Evolutionary conservation across 163 green algal species (phyloP), one percentile per base, ranked within the genome.

Genomic region (Scenedesmus sp.): DNA sequence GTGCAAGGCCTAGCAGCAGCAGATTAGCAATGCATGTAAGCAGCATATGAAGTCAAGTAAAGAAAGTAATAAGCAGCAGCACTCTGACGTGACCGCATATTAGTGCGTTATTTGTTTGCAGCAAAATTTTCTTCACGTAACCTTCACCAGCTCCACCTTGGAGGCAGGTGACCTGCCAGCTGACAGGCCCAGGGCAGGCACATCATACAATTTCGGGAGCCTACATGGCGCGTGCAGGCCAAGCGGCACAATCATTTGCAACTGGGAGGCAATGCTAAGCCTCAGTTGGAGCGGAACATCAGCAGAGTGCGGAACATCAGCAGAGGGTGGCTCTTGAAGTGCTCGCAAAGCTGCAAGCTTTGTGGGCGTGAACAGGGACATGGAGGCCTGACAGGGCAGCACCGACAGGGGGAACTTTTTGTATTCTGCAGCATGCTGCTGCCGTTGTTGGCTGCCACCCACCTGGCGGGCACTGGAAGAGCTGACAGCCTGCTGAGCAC

Each of bases 401-500:
- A 40, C 65, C 4, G 40, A 16, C 30, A 40, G 20, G 65, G 15
- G 40, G 65, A 26, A 37, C 49, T 20, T 56, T 20, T 13, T 56
- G 49, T 13, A 13, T 56, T 56, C 15, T 12, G 30, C 59, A 72
- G 22, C 22, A 5, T 72, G 59, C 22, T 72, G 22, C 2, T 40
- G 24, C 65, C 20, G 65, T 76, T 70, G 56, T 22, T 70, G 56
- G 30, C 22, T 72, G 59, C 22, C 30, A n/a, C 65, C 65, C 30
- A 76, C 65, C 65, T 76, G 65, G 30, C 6, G 16, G 40, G 30
- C 65, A 76, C 65, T 40, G 65, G 65, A 76, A 76, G 65, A 18
- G 65, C 65, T 76, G 65, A 76, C 65, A 76, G 65, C n/a, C n/a
- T n/a, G n/a, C n/a, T n/a, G n/a, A n/a, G n/a, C 65, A 76, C 65